Conservation (phyloP, 257 asterid species). For the Voacanga thouarsii region DNA sequence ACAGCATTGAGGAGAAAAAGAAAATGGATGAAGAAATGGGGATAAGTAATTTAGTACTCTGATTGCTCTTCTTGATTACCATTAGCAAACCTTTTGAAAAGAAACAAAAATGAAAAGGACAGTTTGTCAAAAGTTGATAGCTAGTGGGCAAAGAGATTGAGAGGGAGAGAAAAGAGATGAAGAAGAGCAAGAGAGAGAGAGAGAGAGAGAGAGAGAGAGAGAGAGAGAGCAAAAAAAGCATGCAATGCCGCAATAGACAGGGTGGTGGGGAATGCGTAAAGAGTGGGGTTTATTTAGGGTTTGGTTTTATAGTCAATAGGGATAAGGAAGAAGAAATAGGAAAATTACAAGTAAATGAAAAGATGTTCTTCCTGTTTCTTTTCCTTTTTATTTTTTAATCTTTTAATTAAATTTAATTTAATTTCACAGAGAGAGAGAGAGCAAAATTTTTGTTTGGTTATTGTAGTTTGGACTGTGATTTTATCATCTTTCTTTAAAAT, state of each 20-base stretch:
- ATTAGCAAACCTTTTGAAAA: too few relatives aligned
- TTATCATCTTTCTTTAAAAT: too few relatives aligned
- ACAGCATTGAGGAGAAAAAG: too few relatives aligned
- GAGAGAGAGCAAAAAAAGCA: neutral
- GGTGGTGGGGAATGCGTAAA: conserved; percentile 4
- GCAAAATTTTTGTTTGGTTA: conserved; percentile 3
- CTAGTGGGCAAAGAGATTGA: too few relatives aligned
- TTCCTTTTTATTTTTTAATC: neutral
- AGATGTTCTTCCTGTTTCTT: neutral
- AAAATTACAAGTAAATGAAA: neutral
- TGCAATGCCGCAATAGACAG: conserved; percentile 9
- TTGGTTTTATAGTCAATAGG: conserved; percentile 1
- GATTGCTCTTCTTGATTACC: too few relatives aligned
- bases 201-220: neutral
- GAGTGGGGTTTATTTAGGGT: conserved; percentile 4
- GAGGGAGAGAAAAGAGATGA: too few relatives aligned
- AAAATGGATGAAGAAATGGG: too few relatives aligned
- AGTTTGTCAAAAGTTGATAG: too few relatives aligned
- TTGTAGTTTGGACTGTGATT: neutral
- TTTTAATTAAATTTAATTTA: too few relatives aligned
- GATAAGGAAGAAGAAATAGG: neutral
- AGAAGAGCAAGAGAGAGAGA: too few relatives aligned
- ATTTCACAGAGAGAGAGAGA: neutral
- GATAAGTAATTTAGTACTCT: too few relatives aligned
- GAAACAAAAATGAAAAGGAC: too few relatives aligned